Percentiles rank a stretch among this genome's conserved stretches.
phyloP scores from a whole-genome alignment of 1,139 yeast species.

The Geotrichum klebahnii region DNA sequence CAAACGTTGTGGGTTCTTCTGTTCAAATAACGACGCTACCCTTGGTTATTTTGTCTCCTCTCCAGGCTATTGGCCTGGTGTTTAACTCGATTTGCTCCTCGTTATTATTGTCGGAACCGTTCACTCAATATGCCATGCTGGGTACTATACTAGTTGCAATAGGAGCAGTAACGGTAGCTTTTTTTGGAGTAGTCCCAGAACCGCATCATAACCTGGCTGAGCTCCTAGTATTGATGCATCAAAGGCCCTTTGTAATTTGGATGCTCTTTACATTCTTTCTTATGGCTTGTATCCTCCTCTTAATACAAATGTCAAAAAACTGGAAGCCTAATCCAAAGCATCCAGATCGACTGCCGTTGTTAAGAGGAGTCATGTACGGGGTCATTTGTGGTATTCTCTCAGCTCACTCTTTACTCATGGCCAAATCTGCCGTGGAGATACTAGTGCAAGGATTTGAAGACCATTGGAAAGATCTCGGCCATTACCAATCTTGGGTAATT shows the following conservation, averaged over 20 bases:
- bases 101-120: conserved; percentile 61
- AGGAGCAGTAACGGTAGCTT: conserved; percentile 81
- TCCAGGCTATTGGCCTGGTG: conserved; percentile 85
- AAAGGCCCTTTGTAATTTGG: conserved; percentile 48
- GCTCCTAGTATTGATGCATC: conserved; percentile 43
- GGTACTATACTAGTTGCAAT: conserved; percentile 68
- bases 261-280: conserved; percentile 39
- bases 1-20: conserved; percentile 76
- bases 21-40: conserved; percentile 85
- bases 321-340: conserved; percentile 18
- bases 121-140: conserved; percentile 52
- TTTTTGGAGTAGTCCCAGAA: conserved; percentile 59
- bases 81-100: conserved; percentile 78
- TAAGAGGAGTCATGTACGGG: conserved; percentile 60
- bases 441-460: conserved; percentile 40
- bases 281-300: conserved; percentile 33
- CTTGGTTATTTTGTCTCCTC: conserved; percentile 69
- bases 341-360: conserved; percentile 18
- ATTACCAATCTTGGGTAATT: conserved; percentile 47
- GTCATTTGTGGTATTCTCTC: conserved; percentile 72
- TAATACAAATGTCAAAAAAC: conserved; percentile 20
- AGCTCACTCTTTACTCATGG: conserved; percentile 80
- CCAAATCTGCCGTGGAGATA: conserved; percentile 77
- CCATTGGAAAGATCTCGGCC: conserved; percentile 36
- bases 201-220: conserved; percentile 51